Evolutionary conservation across 345 rosid genomes (phyloP), one percentile per base, ranked within the genome.

Genomic region (Brassica juncea): DNA sequence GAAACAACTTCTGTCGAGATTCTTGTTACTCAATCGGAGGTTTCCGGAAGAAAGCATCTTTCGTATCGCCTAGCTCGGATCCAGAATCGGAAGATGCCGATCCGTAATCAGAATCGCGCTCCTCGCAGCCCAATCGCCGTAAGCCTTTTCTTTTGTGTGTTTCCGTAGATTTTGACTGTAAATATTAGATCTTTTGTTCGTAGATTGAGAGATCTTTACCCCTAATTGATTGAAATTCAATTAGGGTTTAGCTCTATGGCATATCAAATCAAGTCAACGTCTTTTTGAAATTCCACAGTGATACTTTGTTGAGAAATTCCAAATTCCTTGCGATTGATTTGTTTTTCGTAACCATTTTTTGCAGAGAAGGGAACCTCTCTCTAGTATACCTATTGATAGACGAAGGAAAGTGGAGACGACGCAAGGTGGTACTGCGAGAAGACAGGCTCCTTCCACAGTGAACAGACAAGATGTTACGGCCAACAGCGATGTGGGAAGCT

Each of bases 351-450:
- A 71, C 66, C 31, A 55, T 68, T 57, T 34, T 70, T 21, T 52
- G 57, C 68, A 91, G 98, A 93, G 86, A 73, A 92, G 86, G 78
- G 90, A 84, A 57, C 78, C 76, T 54, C 72, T 68, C 34, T 83
- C 82, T 3, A 91, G 86, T 23, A 76, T 84, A 30, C 90, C 93
- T 1, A 76, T 85, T n/a, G 96, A 95, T 62, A 95, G 88, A 76
- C 87, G 94, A 12, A 84, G 89, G 81, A 87, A 81, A 75, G 47
- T 86, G 68, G 88, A 78, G 5, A 58, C 87, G 5, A 58, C 88
- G 2, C 77, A 73, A 27, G 81, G 61, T 49, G 32, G 84, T 49
- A 37, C 84, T 3, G 88, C 84, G 5, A 84, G 97, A 23, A 79
- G 92, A 70, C 90, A 86, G 81, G 88, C 89, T 2, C 85, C 92